Base-by-base conservation (phyloP, 441 rosid species). In the Bruguiera hainesii region DNA sequence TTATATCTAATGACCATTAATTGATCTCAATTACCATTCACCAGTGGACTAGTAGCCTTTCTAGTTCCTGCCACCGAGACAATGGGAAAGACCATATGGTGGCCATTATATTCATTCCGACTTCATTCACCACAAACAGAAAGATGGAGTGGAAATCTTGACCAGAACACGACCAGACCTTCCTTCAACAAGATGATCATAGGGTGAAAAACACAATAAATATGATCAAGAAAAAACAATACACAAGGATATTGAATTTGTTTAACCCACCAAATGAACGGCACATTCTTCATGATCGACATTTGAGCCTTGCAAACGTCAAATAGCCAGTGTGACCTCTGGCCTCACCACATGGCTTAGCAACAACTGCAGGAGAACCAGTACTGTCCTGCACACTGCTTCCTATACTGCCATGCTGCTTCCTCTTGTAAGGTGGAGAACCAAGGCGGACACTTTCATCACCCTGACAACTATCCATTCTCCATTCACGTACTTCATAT, bases 291-390 rank as follows among this genome's bases (percentile, higher is more conserved):
- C 76, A 81, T 6, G 56, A 67, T 46, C 74, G 64, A 63, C 90
- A 87, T 58, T 80, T 79, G n/a, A 87, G 89, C 75, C 97, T 86
- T 28, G 94, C 94, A 61, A 93, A 90, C 60, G 97, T 93, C 79
- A 93, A 76, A 72, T 87, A 90, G 33, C 96, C 97, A 1, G 94
- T 90, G 76, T 93, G 98, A 63, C 97, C 97, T 82, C 85, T 84
- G 21, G 94, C 74, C 42, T 93, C 96, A 11, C 81, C 67, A 63
- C 80, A 84, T 57, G 97, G 96, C 70, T 81, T 78, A 60, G 91
- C 96, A 88, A 82, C 73, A 55, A 86, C 73, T 19, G 65, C 50
- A n/a, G 84, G 65, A 75, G 75, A 68, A 61, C 71, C 57, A 31
- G 16, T 37, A 31, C 57, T 69, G 5, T 73, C 67, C 63, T 68